These are phyloP conservation scores for Wallacemonas sp. DNA, from an alignment of 208 protist genomes.

Conservation along the genomic window DNA sequence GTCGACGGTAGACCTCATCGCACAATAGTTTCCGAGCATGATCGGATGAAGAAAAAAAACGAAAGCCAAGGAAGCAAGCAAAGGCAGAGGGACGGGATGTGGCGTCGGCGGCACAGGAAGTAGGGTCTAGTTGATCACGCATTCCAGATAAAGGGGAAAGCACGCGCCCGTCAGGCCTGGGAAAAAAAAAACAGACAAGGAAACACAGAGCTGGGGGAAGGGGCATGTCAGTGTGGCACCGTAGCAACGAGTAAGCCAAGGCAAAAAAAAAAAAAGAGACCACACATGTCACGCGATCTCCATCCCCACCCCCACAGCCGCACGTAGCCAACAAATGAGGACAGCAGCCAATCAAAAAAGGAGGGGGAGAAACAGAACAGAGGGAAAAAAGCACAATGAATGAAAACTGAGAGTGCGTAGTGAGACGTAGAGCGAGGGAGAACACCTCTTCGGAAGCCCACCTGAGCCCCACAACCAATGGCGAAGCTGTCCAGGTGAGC, in stretches of 20 bases:
- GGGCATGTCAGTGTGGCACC: not conserved
- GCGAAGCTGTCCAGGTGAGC: too few species aligned
- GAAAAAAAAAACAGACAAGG: conserved; percentile 10
- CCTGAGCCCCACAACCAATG: too few species aligned
- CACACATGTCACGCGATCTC: too few species aligned
- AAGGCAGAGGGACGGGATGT: not conserved
- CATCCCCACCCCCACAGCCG: too few species aligned
- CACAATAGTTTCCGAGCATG: not conserved
- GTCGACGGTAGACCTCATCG: too few species aligned
- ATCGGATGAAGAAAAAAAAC: not conserved
- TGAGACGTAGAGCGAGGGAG: not conserved
- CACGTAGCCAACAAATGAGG: not conserved
- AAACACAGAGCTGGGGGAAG: not conserved
- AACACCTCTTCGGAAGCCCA: not conserved
- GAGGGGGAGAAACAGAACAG: not conserved
- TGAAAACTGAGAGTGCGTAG: conserved; percentile 5
- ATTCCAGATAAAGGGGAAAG: not conserved
- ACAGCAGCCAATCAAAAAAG: conserved; percentile 1
- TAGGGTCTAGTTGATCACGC: too few species aligned
- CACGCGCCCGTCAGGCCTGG: not conserved
- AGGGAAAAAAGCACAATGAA: not conserved
- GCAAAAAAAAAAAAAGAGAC: conserved; percentile 4
- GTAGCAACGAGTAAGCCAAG: not conserved
- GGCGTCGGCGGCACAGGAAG: too few species aligned
- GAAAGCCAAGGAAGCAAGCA: not conserved